These are phyloP conservation scores for Aspergillus tubingensis DNA, from an alignment of 2,329 filamentous ascomycete genomes.

Conservation along the genomic window DNA sequence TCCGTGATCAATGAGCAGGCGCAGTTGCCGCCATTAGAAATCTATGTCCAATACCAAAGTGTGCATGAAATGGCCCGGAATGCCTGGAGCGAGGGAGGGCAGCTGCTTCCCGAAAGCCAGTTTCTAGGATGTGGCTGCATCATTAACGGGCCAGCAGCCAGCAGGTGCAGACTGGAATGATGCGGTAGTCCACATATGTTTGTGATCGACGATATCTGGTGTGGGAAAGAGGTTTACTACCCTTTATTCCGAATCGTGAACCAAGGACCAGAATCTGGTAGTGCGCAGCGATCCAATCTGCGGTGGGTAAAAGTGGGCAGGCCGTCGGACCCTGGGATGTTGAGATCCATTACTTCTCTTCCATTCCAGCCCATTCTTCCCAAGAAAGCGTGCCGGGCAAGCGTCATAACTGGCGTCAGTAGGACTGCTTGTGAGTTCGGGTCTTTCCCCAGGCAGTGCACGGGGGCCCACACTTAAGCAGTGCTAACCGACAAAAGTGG, in stretches of 20 bases:
- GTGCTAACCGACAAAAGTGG: background rate
- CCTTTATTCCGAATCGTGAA: background rate
- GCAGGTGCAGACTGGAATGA: background rate
- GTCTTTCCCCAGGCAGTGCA: conserved; percentile 5
- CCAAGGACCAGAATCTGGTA: background rate
- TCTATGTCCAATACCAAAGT: background rate
- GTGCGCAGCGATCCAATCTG: background rate
- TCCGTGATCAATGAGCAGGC: background rate
- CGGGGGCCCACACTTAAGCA: background rate
- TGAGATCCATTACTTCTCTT: background rate
- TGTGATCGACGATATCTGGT: background rate
- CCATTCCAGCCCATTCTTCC: conserved; percentile 5
- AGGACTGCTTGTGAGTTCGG: background rate
- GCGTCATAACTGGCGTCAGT: conserved; percentile 4
- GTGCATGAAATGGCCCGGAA: background rate
- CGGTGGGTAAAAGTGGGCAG: background rate
- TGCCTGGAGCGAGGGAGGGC: background rate
- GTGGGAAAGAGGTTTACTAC: background rate
- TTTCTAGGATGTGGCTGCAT: background rate
- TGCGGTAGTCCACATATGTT: background rate
- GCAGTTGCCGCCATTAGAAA: background rate
- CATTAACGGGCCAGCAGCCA: background rate
- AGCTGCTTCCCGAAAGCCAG: background rate
- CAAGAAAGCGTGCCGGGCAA: background rate
- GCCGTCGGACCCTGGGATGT: background rate